Evolutionary conservation across 306 rosid species (phyloP), one percentile per base, ranked within the genome.

Genomic region (Cicer chorassanicum): DNA sequence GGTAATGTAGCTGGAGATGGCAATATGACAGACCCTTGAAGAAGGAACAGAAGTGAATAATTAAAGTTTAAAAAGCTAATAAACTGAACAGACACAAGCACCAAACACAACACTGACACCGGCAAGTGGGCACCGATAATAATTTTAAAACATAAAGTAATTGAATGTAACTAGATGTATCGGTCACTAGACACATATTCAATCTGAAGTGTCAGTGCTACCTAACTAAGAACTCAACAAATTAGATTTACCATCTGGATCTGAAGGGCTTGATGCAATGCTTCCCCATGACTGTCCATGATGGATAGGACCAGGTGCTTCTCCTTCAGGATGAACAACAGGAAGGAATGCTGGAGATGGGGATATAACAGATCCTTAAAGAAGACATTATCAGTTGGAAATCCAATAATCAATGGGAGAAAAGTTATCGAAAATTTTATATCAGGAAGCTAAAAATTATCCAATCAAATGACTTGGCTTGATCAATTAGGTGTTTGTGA

Each of bases 291-390:
- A 68, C 60, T 76, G 73, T 36, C 79, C 86, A 65, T 78, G 71
- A 66, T 80, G 73, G 60, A 75, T 48, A 65, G 86, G 88, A 82
- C 86, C 81, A 43, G 88, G 85, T 16, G 90, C 82, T 86, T 75
- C 87, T 74, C 80, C 87, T 43, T 56, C 51, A 2, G 81, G 87
- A 81, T 81, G 84, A 86, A 77, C 63, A 61, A 19, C 77, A n/a
- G 84, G 78, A 65, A 67, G 78, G 49, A 73, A 77, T 65, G 82
- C 80, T 2, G 89, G 89, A 63, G 96, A 86, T 54, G 91, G 93
- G 81, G 90, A 79, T 79, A 77, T 62, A 72, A 57, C 56, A 21
- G 83, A 80, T 60, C 89, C 93, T 90, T 61, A 36, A 71, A 80
- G 83, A 80, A 81, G 24, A 78, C 12, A 60, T n/a, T 21, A 61